Evolutionary conservation across 1,284 basidiomycete species (phyloP).

Genomic region (Leccinum pachyderme): DNA sequence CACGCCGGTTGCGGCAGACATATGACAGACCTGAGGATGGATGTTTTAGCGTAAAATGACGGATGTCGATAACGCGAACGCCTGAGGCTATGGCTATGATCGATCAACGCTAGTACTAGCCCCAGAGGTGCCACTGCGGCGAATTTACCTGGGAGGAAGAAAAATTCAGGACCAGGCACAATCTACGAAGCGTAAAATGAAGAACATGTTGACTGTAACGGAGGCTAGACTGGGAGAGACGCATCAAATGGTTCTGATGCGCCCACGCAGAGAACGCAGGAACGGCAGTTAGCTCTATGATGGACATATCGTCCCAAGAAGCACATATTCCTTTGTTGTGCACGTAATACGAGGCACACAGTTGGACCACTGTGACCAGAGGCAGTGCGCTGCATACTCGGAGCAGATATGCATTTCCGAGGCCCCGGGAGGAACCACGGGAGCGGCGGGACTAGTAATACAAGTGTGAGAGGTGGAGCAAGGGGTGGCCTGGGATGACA

Average conservation of each 20-base stretch:
- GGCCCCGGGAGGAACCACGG: slow-evolving; percentile 14
- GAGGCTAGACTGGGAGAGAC: slow-evolving; percentile 15
- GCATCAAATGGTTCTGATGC: slow-evolving; percentile 20
- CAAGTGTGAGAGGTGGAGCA: slow-evolving; percentile 12
- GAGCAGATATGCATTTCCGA: slow-evolving; percentile 18
- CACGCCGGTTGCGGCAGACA: background rate
- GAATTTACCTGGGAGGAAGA: background rate
- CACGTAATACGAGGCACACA: slow-evolving; percentile 2
- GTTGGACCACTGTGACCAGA: background rate
- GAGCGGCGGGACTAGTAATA: background rate
- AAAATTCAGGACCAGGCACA: slow-evolving; percentile 17
- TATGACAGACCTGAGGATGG: background rate
- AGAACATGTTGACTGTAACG: slow-evolving; percentile 9
- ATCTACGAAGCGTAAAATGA: background rate
- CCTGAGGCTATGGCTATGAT: background rate
- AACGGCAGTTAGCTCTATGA: background rate
- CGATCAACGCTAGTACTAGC: background rate
- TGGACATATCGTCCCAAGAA: slow-evolving; percentile 3
- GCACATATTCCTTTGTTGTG: slow-evolving; percentile 5
- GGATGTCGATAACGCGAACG: background rate
- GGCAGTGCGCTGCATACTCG: background rate
- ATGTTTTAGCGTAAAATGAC: background rate
- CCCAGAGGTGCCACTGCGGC: background rate
- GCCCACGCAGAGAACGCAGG: slow-evolving; percentile 5
- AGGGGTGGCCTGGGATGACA: slow-evolving; percentile 17